Base-by-base conservation (phyloP, 495 filamentous ascomycete species). In the Lentithecium fluviatile region DNA sequence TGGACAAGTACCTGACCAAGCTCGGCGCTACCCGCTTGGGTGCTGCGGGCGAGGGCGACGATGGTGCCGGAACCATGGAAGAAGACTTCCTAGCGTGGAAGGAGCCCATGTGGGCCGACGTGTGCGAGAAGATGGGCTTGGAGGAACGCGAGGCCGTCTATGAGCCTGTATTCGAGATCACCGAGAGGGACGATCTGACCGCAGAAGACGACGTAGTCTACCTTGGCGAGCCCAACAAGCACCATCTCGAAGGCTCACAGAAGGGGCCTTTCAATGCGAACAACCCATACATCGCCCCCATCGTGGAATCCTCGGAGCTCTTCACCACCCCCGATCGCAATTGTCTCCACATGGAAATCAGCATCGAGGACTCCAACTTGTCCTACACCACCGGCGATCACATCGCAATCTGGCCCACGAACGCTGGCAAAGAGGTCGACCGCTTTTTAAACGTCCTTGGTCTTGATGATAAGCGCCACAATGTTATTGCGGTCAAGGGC, bases 51-150 rank as follows among this genome's bases (percentile, higher is more conserved):
- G 94, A 97, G 77, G 94, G 94, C 69, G 94, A 99, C 68, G 94
- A 99, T 73, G 94, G 94, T 60, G 93, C 94, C 51, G 94, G 94
- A 56, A 99, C 94, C 52, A 99, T 99, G 94, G 94, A 99, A 76
- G 94, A 99, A 78, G 94, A 99, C 69, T 99, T 97, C 74, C 78
- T 99, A 70, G 89, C 94, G 60, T 99, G 94, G 94, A 99, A 99
- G 75, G 94, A 99, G 69, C 91, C 92, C 49, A 99, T 99, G 95
- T 99, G 94, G 94, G 76, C 79, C 60, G 91, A 88, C 55, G 77
- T 97, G 40, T 78, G 85, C 6, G 83, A 89, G 51, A 82, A 87
- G 64, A 88, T 99, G 87, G 81, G 83, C 52, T 79, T 99, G 45
- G 88, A 97, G 74, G 94, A 99, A 75, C 91, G 94, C 48, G 94